A percentile compares a stretch with the other conserved stretches of the same genome.
These are phyloP conservation scores for Chaetomium olivaceum DNA, from an alignment of 2,329 filamentous ascomycete genomes.

Conservation along the genomic window DNA sequence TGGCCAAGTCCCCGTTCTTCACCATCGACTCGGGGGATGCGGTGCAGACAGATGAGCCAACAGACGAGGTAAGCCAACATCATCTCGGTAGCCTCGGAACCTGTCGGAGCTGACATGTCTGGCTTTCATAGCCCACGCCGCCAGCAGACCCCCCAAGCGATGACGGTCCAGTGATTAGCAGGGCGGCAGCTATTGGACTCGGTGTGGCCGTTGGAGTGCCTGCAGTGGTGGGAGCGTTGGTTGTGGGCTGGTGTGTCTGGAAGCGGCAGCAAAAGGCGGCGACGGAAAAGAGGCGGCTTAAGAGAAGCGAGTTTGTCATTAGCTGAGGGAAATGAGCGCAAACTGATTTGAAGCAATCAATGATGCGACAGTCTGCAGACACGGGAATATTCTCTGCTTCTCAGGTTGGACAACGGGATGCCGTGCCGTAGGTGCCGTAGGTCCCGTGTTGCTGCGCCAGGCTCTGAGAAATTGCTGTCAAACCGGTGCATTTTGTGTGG, in stretches of 20 bases:
- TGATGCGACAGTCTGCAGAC: not conserved
- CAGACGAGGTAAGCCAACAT: conserved; percentile 12
- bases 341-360: not conserved
- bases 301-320: conserved; percentile 33
- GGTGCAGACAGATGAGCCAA: not conserved
- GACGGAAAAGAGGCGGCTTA: conserved; percentile 30
- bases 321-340: conserved; percentile 21
- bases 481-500: not conserved
- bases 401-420: not conserved
- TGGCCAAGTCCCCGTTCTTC: conserved; percentile 34
- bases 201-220: conserved; percentile 34
- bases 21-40: conserved; percentile 16
- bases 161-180: conserved; percentile 23
- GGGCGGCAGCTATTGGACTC: conserved; percentile 32
- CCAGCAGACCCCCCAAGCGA: conserved; percentile 13
- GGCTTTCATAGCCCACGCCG: conserved; percentile 5
- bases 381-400: not conserved
- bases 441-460: not conserved
- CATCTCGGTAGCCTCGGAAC: not conserved
- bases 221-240: conserved; percentile 25
- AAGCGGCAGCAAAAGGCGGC: conserved; percentile 26
- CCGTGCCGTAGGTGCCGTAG: conserved; percentile 1
- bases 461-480: not conserved
- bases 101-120: not conserved
- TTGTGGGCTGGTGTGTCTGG: conserved; percentile 29